Evolutionary conservation across 2,329 filamentous ascomycete genomes (phyloP).

Genomic region (Phyllosticta citrichinensis): DNA sequence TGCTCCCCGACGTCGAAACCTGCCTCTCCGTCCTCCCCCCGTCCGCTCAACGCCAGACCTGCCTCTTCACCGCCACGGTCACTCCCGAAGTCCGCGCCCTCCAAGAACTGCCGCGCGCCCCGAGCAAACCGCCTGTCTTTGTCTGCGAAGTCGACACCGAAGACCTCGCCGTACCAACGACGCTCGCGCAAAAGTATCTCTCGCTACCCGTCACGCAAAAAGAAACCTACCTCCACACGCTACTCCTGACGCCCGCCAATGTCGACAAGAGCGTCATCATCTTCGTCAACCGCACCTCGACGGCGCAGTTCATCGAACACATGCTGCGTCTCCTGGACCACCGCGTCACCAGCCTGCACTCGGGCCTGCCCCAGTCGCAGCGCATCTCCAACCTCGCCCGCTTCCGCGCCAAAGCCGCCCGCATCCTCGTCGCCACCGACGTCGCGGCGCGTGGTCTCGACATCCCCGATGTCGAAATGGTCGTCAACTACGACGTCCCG

Average conservation of each 20-base stretch:
- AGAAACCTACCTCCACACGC: constrained; percentile 86
- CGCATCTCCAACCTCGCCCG: constrained; percentile 79
- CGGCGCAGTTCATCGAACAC: constrained; percentile 82
- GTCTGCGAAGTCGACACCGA: constrained; percentile 77
- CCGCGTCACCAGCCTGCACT: constrained; percentile 85
- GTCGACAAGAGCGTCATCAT: constrained; percentile 70
- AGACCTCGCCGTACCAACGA: constrained; percentile 65
- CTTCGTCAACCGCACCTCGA: constrained; percentile 87
- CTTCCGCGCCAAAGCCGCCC: constrained; percentile 80
- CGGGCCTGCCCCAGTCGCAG: constrained; percentile 72
- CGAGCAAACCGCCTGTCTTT: constrained; percentile 67
- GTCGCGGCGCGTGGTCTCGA: constrained; percentile 91
- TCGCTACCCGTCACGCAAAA: constrained; percentile 85
- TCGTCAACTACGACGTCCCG: constrained; percentile 92
- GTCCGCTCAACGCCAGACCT: constrained; percentile 71
- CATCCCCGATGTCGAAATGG: constrained; percentile 81
- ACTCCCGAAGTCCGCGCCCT: constrained; percentile 84
- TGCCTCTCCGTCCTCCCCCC: constrained; percentile 76
- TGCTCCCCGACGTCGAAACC: constrained; percentile 89
- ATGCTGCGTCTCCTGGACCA: constrained; percentile 77
- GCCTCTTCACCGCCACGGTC: constrained; percentile 92
- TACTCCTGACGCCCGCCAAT: constrained; percentile 72
- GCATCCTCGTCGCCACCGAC: constrained; percentile 88
- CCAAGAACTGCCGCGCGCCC: constrained; percentile 62
- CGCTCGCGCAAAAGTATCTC: constrained; percentile 74